phyloP scores from a whole-genome alignment of 257 asterid species.

The Nyctanthes arbortristis region DNA sequence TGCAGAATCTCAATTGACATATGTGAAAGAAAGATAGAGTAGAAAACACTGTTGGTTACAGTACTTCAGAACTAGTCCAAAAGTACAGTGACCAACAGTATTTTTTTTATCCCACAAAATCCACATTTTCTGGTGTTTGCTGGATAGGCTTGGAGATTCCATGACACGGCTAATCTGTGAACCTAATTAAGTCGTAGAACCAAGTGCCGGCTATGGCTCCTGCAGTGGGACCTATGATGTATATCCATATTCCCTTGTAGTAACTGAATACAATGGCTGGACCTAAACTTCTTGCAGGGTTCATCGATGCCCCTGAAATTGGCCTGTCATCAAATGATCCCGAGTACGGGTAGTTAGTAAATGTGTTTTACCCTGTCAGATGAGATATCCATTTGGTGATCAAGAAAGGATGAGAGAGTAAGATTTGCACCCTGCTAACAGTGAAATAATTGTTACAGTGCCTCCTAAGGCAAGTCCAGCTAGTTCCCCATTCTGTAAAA shows the following conservation, averaged over 20 bases:
- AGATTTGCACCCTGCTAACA: slow-evolving; percentile 34
- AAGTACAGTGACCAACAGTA: no score
- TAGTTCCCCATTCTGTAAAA: slow-evolving; percentile 31
- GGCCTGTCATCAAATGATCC: slow-evolving; percentile 25
- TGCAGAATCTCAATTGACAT: no score
- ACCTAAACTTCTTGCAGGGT: slow-evolving; percentile 39
- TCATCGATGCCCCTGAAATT: slow-evolving; percentile 37
- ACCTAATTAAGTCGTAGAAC: no score
- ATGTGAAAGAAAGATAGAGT: no score
- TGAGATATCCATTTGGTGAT: neutral
- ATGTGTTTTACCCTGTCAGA: no score
- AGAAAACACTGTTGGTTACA: neutral
- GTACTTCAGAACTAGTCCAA: no score
- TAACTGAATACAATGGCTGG: slow-evolving; percentile 32
- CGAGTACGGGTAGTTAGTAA: neutral
- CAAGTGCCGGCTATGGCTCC: slow-evolving; percentile 42
- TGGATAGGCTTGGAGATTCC: slow-evolving; percentile 22
- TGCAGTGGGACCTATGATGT: slow-evolving; percentile 28
- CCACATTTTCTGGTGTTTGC: neutral
- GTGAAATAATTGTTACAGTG: slow-evolving; percentile 23
- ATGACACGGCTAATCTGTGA: no score
- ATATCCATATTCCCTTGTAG: slow-evolving; percentile 33
- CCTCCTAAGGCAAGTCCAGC: slow-evolving; percentile 33
- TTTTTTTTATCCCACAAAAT: no score
- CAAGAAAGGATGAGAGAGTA: neutral